Conservation (phyloP, 495 filamentous ascomycete species). For the Penicillium tannophilum region DNA sequence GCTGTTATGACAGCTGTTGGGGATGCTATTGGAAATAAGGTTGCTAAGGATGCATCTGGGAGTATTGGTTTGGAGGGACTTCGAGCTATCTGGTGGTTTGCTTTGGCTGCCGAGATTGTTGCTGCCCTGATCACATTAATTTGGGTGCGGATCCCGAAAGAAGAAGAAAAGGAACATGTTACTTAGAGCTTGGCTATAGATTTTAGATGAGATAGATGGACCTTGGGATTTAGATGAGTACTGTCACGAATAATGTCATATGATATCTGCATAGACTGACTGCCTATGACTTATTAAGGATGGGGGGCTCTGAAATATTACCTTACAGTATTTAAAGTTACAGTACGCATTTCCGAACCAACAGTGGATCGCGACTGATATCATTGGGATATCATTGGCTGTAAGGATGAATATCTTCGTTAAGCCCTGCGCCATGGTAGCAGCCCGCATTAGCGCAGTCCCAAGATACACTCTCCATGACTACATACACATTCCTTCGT, state of each 20-base stretch:
- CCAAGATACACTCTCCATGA: too few species aligned
- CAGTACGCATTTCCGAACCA: not conserved
- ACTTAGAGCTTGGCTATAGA: constrained; percentile 12
- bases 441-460: constrained; percentile 21
- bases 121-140: constrained; percentile 45
- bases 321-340: not conserved
- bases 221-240: not conserved
- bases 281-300: too few species aligned
- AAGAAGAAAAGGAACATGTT: constrained; percentile 56
- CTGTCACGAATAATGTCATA: not conserved
- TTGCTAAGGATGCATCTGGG: constrained; percentile 37
- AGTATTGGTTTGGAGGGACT: constrained; percentile 46
- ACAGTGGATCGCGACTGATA: not conserved
- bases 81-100: constrained; percentile 53
- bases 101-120: constrained; percentile 35
- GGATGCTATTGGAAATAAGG: constrained; percentile 46
- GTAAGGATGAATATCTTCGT: not conserved
- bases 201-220: not conserved
- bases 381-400: not conserved
- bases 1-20: constrained; percentile 49
- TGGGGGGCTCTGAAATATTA: not conserved
- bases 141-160: constrained; percentile 48
- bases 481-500: too few species aligned
- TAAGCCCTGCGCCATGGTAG: constrained; percentile 14
- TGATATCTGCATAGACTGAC: not conserved